A percentile compares a stretch with the other conserved stretches of the same genome.
Evolutionary conservation across 352 stramenopile genomes (phyloP).

Genomic region (Thalassiosira exigua): DNA sequence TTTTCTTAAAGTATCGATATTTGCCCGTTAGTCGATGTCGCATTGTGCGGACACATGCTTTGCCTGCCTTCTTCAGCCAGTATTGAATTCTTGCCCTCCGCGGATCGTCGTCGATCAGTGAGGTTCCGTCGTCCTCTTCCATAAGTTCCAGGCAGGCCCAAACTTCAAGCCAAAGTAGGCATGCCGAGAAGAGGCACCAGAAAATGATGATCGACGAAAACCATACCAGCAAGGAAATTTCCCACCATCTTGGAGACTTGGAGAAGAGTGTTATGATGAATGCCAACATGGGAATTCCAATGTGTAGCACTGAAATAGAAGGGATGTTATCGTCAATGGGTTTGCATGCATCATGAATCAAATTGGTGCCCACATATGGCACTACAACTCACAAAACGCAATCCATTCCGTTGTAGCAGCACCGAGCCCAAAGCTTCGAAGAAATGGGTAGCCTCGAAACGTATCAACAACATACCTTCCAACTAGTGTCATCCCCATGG

Average conservation of each 20-base stretch:
- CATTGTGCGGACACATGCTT: conserved; percentile 10
- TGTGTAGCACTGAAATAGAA: conserved; percentile 45
- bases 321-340: no score
- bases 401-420: conserved; percentile 65
- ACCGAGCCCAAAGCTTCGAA: conserved; percentile 58
- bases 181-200: conserved; percentile 54
- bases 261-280: conserved; percentile 51
- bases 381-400: conserved; percentile 30
- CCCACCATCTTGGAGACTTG: conserved; percentile 54
- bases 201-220: conserved; percentile 61
- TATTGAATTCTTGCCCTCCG: conserved; percentile 7
- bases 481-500: conserved; percentile 56
- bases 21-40: conserved; percentile 29
- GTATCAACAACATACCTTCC: conserved; percentile 61
- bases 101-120: conserved; percentile 18
- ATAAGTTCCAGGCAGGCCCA: conserved; percentile 43
- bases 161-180: conserved; percentile 52
- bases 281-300: conserved; percentile 50
- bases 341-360: no score
- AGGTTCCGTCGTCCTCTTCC: conserved; percentile 13
- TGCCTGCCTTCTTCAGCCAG: conserved; percentile 4
- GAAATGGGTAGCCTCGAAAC: conserved; percentile 62
- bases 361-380: no score
- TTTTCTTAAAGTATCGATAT: conserved; percentile 17
- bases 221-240: conserved; percentile 49